Conservation (phyloP, 2,329 filamentous ascomycete species). For the Graphium sp. region DNA sequence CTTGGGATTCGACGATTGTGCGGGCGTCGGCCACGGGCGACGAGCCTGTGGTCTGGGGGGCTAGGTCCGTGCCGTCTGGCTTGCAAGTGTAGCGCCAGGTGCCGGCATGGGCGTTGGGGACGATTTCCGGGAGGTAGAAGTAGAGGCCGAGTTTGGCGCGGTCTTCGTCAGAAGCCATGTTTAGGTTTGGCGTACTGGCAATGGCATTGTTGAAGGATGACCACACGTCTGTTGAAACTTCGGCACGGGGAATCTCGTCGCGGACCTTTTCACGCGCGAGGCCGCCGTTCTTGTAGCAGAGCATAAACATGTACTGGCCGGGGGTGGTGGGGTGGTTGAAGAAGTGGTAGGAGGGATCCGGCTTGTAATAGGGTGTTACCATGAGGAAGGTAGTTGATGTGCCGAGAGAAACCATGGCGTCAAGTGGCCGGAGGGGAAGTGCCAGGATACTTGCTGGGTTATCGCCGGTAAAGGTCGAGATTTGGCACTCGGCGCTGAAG, state of each 20-base stretch:
- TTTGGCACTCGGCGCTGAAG: conserved; percentile 56
- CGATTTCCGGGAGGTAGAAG: conserved; percentile 89
- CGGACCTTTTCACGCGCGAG: conserved; percentile 82
- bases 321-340: conserved; percentile 91
- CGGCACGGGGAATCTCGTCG: conserved; percentile 51
- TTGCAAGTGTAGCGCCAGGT: conserved; percentile 66
- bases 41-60: conserved; percentile 16
- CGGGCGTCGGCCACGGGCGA: conserved; percentile 58
- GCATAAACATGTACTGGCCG: conserved; percentile 98
- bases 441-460: conserved; percentile 92
- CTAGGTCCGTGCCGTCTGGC: conserved; percentile 34
- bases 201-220: conserved; percentile 62
- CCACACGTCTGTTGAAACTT: conserved; percentile 43
- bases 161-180: conserved; percentile 32
- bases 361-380: conserved; percentile 83
- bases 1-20: conserved; percentile 84
- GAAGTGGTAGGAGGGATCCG: conserved; percentile 86
- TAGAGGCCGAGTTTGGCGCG: conserved; percentile 80
- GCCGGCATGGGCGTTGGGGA: conserved; percentile 74
- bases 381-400: conserved; percentile 96
- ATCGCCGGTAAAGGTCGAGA: conserved; percentile 85
- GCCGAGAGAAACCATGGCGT: conserved; percentile 87
- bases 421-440: conserved; percentile 68
- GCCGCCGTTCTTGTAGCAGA: conserved; percentile 98
- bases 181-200: conserved; percentile 51